Evolutionary conservation across 176 grass and related monocot species (phyloP), one percentile per base, ranked within the genome.

Genomic region (Metroxylon sagu): DNA sequence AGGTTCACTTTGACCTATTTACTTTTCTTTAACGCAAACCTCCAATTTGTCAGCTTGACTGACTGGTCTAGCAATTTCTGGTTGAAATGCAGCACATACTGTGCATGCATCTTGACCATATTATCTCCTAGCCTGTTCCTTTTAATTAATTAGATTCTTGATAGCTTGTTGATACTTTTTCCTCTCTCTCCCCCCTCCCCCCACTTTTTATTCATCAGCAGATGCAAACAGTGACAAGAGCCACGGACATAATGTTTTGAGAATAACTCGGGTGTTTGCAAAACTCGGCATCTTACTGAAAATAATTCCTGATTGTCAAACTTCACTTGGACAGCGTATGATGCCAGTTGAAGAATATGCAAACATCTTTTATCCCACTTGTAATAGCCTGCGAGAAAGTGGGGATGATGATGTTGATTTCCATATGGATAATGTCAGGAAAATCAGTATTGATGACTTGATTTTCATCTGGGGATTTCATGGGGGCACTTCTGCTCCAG

Each of bases 381-480:
- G 67, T 64, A 69, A 39, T 27, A 66, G 18, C 19, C 6, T 59
- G 1, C 54, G 79, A 65, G 75, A 83, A 50, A 76, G 64, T 72
- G 83, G 82, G 69, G 74, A 67, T 29, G 68, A 68, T 17, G 68
- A 78, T 50, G 68, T 26, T 31, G 16, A 29, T 77, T 64, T 54
- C 59, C 59, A 54, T 64, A 26, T 61, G 48, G 66, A 85, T 68
- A 61, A 65, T 43, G 53, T 29, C 26, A 73, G 57, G 62, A 54
- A 55, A 79, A 29, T 71, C 39, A 82, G 62, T 49, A 76, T 60
- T 25, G 56, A 77, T 62, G 77, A 82, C 35, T 74, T 96, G 53
- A 1, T 96, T 59, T 82, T 96, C 43, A 61, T 97, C 48, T 97
- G 86, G 92, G 92, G 83, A 14, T 88, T 85, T 71, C 53, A 60